Conservation (phyloP, 202 grass and related monocot species). For the Schoenoplectus triqueter region DNA sequence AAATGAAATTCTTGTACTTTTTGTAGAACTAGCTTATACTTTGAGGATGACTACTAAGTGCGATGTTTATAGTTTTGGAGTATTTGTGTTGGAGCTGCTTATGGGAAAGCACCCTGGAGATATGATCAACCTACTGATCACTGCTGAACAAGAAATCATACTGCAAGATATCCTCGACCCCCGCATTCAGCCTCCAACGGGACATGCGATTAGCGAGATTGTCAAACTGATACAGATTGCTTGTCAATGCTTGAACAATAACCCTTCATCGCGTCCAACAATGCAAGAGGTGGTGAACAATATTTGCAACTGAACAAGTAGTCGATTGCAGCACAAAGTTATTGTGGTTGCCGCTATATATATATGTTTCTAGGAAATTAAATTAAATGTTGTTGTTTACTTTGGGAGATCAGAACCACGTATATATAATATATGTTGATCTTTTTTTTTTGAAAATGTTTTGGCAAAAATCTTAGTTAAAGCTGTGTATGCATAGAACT, state of each 20-base stretch:
- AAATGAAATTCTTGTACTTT: not conserved
- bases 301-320: not conserved
- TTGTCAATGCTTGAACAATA: constrained; percentile 18
- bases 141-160: not conserved
- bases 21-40: constrained; percentile 34
- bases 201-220: not conserved
- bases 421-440: not conserved
- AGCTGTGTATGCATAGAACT: not conserved
- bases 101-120: constrained; percentile 34
- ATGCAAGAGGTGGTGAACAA: constrained; percentile 21
- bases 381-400: not conserved
- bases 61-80: constrained; percentile 35
- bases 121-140: not conserved
- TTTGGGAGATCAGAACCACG: not conserved
- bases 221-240: constrained; percentile 5
- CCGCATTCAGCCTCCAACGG: not conserved
- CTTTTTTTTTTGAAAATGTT: not conserved
- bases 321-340: not conserved
- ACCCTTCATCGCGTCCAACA: not conserved
- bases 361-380: not conserved
- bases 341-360: too few species aligned
- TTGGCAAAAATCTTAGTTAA: too few species aligned
- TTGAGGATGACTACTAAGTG: constrained; percentile 28
- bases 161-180: not conserved
- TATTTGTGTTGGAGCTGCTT: constrained; percentile 17